Percentiles rank a stretch among this genome's conserved stretches.
phyloP scores from a whole-genome alignment of 2,329 filamentous ascomycete genomes.

The Cercospora sp. region DNA sequence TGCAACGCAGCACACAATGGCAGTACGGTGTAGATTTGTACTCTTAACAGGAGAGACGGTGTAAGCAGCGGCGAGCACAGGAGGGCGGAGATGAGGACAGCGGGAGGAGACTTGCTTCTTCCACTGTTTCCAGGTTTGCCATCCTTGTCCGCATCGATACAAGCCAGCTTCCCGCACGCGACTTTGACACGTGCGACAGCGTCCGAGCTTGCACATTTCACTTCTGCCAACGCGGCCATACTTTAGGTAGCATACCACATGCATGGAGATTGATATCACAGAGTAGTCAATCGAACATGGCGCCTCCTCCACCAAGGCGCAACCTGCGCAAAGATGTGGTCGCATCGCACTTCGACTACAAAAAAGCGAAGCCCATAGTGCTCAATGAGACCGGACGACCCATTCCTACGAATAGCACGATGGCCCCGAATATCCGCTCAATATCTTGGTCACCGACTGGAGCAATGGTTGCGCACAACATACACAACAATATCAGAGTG shows the following conservation, averaged over 20 bases:
- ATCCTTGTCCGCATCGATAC: constrained; percentile 1
- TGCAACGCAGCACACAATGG: neutral
- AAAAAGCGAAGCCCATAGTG: constrained; percentile 66
- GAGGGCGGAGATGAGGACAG: neutral
- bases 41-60: neutral
- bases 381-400: constrained; percentile 53
- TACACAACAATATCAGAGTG: constrained; percentile 68
- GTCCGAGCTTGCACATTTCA: constrained; percentile 3
- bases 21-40: neutral
- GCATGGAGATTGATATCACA: neutral
- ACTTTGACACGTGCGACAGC: constrained; percentile 1
- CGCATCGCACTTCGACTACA: constrained; percentile 58
- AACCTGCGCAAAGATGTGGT: constrained; percentile 71
- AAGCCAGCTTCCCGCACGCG: constrained; percentile 1
- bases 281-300: constrained; percentile 28
- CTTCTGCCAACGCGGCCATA: neutral
- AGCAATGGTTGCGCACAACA: constrained; percentile 78
- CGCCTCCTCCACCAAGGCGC: constrained; percentile 51
- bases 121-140: constrained; percentile 6
- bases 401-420: constrained; percentile 31
- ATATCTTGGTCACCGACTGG: constrained; percentile 87
- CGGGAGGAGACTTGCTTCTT: constrained; percentile 1
- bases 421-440: constrained; percentile 35
- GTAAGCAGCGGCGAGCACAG: neutral
- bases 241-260: neutral